phyloP scores from a whole-genome alignment of 164 flowering plant species.

The Vitis rupestris region DNA sequence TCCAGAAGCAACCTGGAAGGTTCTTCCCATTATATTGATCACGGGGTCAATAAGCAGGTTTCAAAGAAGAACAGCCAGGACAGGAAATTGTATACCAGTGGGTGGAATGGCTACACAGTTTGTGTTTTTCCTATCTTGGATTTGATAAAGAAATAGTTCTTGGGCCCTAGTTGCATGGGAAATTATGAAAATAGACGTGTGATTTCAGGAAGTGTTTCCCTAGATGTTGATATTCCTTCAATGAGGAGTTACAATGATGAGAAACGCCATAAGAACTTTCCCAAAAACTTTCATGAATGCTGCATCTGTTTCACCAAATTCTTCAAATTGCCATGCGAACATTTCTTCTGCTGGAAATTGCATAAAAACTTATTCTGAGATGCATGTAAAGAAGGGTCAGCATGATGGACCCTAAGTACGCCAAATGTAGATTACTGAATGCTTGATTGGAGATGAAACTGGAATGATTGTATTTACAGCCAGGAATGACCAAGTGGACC shows the following conservation, averaged over 20 bases:
- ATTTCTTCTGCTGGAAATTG: slow-evolving; percentile 81
- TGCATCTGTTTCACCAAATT: slow-evolving; percentile 80
- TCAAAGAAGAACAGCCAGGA: slow-evolving; percentile 48
- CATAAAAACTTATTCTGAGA: slow-evolving; percentile 68
- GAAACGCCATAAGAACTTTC: slow-evolving; percentile 54
- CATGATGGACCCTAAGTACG: slow-evolving; percentile 52
- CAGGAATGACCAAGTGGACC: slow-evolving; percentile 81
- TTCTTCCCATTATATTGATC: slow-evolving; percentile 93
- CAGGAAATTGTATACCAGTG: slow-evolving; percentile 62
- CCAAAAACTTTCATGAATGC: slow-evolving; percentile 61
- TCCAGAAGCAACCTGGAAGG: slow-evolving; percentile 87
- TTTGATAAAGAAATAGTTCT: slow-evolving; percentile 50
- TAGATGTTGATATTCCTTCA: slow-evolving; percentile 61
- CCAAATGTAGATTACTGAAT: slow-evolving; percentile 57
- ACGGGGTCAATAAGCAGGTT: slow-evolving; percentile 70
- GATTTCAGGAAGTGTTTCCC: slow-evolving; percentile 57
- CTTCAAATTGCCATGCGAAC: slow-evolving; percentile 71
- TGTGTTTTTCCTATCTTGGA: slow-evolving; percentile 65
- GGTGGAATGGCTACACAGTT: slow-evolving; percentile 78
- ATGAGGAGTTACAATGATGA: slow-evolving; percentile 68
- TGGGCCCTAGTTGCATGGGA: slow-evolving; percentile 54
- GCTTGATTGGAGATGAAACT: slow-evolving; percentile 67
- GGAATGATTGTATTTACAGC: slow-evolving; percentile 60
- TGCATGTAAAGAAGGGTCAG: slow-evolving; percentile 77
- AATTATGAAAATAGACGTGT: slow-evolving; percentile 62